These are phyloP conservation scores for Quercus parvula DNA, from an alignment of 306 rosid species.

Conservation along the genomic window DNA sequence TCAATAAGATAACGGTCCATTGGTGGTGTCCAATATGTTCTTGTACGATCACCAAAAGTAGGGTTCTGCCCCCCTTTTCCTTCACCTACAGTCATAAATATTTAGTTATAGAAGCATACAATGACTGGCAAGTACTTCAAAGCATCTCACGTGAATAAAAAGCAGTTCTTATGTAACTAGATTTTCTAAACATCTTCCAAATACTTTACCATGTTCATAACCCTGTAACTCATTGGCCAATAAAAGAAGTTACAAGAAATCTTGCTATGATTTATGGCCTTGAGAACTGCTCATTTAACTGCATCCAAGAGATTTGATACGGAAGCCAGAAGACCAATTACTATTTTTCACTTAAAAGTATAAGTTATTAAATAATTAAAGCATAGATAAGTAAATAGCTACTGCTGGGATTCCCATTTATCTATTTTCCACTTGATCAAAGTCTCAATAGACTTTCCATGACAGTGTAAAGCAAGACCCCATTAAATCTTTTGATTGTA, in stretches of 20 bases:
- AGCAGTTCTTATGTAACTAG: neutral
- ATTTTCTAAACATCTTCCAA: neutral
- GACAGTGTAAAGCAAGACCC: neutral
- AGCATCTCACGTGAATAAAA: neutral
- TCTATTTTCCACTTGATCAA: neutral
- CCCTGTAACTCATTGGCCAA: neutral
- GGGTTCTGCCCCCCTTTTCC: constrained; percentile 36
- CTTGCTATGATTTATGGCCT: neutral
- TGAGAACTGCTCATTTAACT: neutral
- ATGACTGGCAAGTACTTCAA: constrained; percentile 4
- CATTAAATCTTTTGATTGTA: neutral
- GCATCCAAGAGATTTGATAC: neutral
- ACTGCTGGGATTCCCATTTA: neutral
- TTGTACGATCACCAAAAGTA: constrained; percentile 50
- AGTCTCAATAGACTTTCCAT: neutral
- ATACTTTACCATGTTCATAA: neutral
- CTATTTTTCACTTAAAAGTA: neutral
- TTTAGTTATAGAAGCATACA: constrained; percentile 5
- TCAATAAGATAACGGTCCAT: constrained; percentile 71
- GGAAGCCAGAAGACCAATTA: neutral
- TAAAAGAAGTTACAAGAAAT: neutral
- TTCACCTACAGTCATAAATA: constrained; percentile 38
- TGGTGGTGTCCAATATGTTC: constrained; percentile 79
- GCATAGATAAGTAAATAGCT: neutral
- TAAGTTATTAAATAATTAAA: neutral